Percentiles rank a stretch among this genome's conserved stretches.
These are phyloP conservation scores for Gonium pectorale DNA, from an alignment of 139 green algal species.

Conservation along the genomic window DNA sequence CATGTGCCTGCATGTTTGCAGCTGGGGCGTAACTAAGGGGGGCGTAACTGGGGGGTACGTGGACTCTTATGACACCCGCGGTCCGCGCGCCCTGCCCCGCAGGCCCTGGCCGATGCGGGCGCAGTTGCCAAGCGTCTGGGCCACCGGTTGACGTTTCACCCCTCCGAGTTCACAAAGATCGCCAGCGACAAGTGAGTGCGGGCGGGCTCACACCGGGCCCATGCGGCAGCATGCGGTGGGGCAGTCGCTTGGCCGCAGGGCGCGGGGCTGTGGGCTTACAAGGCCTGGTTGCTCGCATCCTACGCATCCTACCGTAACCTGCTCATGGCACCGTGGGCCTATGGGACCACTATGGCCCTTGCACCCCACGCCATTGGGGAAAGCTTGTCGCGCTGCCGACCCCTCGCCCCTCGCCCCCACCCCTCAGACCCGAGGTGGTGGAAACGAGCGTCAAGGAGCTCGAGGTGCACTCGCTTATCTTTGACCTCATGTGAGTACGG, in stretches of 20 bases:
- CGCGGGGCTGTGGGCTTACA: too few relatives aligned
- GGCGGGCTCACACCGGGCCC: background rate
- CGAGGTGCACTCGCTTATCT: conserved; percentile 74
- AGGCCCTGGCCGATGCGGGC: conserved; percentile 69
- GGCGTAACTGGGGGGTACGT: too few relatives aligned
- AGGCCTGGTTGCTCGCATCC: too few relatives aligned
- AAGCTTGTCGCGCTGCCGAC: too few relatives aligned
- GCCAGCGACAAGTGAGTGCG: conserved; percentile 39
- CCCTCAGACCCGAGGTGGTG: conserved; percentile 35
- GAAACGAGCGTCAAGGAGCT: conserved; percentile 66
- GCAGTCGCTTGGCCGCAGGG: too few relatives aligned
- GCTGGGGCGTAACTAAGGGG: too few relatives aligned
- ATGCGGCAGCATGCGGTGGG: too few relatives aligned
- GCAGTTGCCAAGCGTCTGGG: conserved; percentile 58
- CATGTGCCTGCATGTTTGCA: background rate
- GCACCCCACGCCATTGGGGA: too few relatives aligned
- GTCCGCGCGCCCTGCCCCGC: background rate
- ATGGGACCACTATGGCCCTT: too few relatives aligned
- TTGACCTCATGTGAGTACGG: conserved; percentile 71
- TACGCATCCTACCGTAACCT: too few relatives aligned
- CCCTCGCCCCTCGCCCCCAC: background rate
- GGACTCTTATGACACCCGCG: too few relatives aligned
- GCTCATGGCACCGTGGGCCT: too few relatives aligned
- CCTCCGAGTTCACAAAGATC: conserved; percentile 63
- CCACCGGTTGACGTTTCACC: conserved; percentile 81